Evolutionary conservation across 345 rosid species (phyloP).

Genomic region (Citrus glauca): DNA sequence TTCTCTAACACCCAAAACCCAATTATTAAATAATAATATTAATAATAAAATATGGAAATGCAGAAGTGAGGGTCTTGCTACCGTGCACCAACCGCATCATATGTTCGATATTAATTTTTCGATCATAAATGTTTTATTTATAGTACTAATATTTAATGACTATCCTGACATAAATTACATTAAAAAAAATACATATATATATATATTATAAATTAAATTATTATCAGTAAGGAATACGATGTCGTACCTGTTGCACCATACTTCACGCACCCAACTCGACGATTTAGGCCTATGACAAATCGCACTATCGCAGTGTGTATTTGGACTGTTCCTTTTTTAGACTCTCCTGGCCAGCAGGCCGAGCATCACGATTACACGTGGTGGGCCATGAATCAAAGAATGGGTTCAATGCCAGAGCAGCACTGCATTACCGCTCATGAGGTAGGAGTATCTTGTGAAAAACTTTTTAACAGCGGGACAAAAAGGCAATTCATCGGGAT

Average conservation of each 20-base stretch:
- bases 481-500: conserved; percentile 8
- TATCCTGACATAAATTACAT: too few relatives aligned
- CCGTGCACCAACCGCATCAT: too few relatives aligned
- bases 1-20: background rate
- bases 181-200: too few relatives aligned
- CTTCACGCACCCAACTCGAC: background rate
- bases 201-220: too few relatives aligned
- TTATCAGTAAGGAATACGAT: too few relatives aligned
- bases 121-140: too few relatives aligned
- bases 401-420: conserved; percentile 18
- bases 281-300: background rate
- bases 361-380: conserved; percentile 13
- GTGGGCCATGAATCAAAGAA: conserved; percentile 11
- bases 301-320: background rate
- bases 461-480: background rate
- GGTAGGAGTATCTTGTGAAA: background rate
- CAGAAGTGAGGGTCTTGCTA: too few relatives aligned
- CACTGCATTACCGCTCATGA: conserved; percentile 6
- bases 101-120: too few relatives aligned
- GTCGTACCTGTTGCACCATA: too few relatives aligned
- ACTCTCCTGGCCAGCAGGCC: background rate
- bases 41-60: background rate
- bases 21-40: background rate
- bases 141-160: too few relatives aligned
- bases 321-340: background rate